Evolutionary conservation across 768 basidiomycete genomes (phyloP).

Genomic region (Tephrocybe sp.): DNA sequence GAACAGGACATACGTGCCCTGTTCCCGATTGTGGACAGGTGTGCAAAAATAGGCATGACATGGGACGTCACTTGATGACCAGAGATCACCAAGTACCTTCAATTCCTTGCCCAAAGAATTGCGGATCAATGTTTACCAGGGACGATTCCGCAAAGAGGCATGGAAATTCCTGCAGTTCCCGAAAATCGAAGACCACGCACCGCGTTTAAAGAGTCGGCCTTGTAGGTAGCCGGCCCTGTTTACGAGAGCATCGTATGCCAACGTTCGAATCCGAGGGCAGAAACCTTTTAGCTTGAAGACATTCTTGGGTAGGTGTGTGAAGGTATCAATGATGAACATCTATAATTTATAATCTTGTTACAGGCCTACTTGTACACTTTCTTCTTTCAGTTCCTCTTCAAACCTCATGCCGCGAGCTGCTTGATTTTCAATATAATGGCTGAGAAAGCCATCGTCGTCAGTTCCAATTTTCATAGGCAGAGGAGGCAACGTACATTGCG

Average conservation of each 20-base stretch:
- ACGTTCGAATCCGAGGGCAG: too few relatives aligned
- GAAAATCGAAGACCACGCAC: neutral
- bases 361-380: neutral
- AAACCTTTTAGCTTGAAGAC: too few relatives aligned
- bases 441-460: slow-evolving; percentile 21
- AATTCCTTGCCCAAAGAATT: slow-evolving; percentile 12
- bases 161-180: neutral
- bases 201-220: neutral
- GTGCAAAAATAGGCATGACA: slow-evolving; percentile 7
- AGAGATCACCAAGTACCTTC: slow-evolving; percentile 10
- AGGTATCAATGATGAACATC: too few relatives aligned
- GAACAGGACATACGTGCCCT: too few relatives aligned
- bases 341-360: neutral
- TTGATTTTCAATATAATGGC: slow-evolving; percentile 54
- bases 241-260: too few relatives aligned
- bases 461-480: slow-evolving; percentile 1
- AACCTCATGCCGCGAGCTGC: slow-evolving; percentile 37
- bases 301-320: neutral
- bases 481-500: slow-evolving; percentile 55
- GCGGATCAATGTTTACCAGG: slow-evolving; percentile 14
- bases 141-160: slow-evolving; percentile 19
- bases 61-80: slow-evolving; percentile 12
- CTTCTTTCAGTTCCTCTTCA: neutral
- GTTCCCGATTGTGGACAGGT: slow-evolving; percentile 8
- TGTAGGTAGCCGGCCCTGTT: too few relatives aligned